phyloP scores from a whole-genome alignment of 2,329 filamentous ascomycete genomes.

The Aspergillus fischeri region DNA sequence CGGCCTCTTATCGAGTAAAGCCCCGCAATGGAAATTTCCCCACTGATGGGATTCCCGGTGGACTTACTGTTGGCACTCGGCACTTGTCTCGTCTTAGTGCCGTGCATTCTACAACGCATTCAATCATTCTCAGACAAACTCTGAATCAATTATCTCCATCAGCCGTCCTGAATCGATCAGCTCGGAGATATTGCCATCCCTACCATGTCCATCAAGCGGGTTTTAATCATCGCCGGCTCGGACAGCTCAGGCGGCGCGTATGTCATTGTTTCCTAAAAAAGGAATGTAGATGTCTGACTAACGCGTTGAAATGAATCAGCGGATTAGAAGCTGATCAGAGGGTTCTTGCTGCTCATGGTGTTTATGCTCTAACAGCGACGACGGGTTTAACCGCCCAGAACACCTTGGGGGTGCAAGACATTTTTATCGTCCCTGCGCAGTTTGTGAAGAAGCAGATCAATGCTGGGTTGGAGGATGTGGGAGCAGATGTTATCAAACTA shows the following conservation, averaged over 20 bases:
- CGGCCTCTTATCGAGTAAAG: neutral
- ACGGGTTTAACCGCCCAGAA: slow-evolving; percentile 96
- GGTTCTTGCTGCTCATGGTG: slow-evolving; percentile 84
- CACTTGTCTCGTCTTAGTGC: neutral
- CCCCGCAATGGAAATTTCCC: neutral
- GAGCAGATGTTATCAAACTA: slow-evolving; percentile 85
- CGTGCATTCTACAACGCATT: neutral
- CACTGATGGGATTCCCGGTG: neutral
- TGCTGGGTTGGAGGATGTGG: slow-evolving; percentile 77
- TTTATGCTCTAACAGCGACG: slow-evolving; percentile 94
- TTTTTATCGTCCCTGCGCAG: slow-evolving; percentile 71
- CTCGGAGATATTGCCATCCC: slow-evolving; percentile 1
- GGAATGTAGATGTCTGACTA: neutral
- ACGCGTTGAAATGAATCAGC: slow-evolving; percentile 46
- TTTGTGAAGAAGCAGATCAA: slow-evolving; percentile 86
- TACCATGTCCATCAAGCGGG: slow-evolving; percentile 45
- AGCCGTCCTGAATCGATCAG: neutral
- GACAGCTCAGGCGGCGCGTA: slow-evolving; percentile 89
- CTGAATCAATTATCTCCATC: neutral
- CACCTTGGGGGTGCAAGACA: slow-evolving; percentile 75
- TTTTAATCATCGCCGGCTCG: slow-evolving; percentile 81
- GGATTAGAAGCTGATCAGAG: slow-evolving; percentile 96
- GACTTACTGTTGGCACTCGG: neutral
- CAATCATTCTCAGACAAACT: neutral
- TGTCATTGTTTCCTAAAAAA: slow-evolving; percentile 31